Base-by-base conservation (phyloP, 2,329 filamentous ascomycete species). In the Diaporthe sp. region DNA sequence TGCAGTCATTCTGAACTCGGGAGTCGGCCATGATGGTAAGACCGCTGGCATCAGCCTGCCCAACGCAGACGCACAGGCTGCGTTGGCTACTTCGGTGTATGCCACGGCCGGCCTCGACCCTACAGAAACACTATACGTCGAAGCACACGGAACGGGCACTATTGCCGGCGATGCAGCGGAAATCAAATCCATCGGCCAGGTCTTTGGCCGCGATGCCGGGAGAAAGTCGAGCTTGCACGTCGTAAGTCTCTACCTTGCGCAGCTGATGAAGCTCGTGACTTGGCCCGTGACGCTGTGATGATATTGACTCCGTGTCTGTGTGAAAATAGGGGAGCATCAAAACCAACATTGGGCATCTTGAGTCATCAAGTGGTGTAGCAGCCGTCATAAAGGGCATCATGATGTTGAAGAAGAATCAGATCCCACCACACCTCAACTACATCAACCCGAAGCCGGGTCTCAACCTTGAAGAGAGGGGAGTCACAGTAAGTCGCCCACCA, bases 21-120 rank as follows among this genome's bases (percentile, higher is more conserved):
- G 80, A 25, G 73, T 82, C 56, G 87, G 87, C 74, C 81, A 82
- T 37, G 87, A 90, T 75, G 88, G 88, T 9, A 78, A 76, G 25
- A 81, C 87, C 79, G 12, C 78, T 12, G 88, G 87, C 0, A 85
- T 90, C 68, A 89, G 87, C 0, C 81, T 87, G 76, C 89, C 89
- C 0, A 88, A 80, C 53, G 69, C 77, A 0, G 58, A 75, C 1
- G 83, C 85, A 0, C 87, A 88, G 74, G 79, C 79, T 3, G 73
- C 66, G 0, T 75, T 87, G 4, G 87, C 87, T 61, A 76, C 78
- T 59, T 75, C 75, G 2, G 84, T 84, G 0, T 88, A 88, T 76
- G 70, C 51, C 0, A 78, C 75, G n/a, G 81, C 84, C 1, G 86
- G 82, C 5, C 79, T 85, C 1, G 79, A 85, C 73, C 76, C 79